Evolutionary conservation across 345 rosid species (phyloP), one percentile per base, ranked within the genome.

Genomic region (Isatis tinctoria): DNA sequence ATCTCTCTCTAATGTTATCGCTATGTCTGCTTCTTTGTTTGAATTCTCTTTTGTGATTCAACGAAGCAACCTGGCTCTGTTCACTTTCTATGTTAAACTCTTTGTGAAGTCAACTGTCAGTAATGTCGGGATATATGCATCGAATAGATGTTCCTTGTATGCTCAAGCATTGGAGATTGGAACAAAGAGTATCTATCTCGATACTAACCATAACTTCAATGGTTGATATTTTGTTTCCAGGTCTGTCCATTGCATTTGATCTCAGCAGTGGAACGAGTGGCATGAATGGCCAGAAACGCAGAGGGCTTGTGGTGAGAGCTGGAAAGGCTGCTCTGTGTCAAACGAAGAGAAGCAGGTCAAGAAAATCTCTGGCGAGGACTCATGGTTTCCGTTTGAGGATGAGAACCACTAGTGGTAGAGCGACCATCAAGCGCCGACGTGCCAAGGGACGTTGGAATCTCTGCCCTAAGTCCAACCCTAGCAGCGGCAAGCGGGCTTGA

Each of bases 331-430:
- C 89, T 5, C 93, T 95, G 60, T 87, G 97, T 77, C 96, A 67
- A 68, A 95, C 97, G 13, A 92, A 91, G 86, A 85, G 99, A 83
- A 91, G 83, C 78, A 87, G 93, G 76, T 95, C 97, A 14, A 79
- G 97, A 52, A 95, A 95, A 75, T 95, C 97, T 64, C 82, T 95
- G 76, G 97, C 99, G 44, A 83, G 97, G 58, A 88, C 96, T 53
- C 99, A 95, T 72, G 97, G 99, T 32, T 95, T 90, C 81, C 93
- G 97, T 41, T 67, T 69, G 81, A 80, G 97, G 59, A 95, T 88
- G 97, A 86, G 90, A 70, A 94, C 97, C 45, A 90, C 98, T 20
- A 80, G 88, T 18, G 96, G 97, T 59, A 84, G 97, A 82, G 98
- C 97, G 3, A 40, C 88, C 43, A 73, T 94, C 48, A 90, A 87